phyloP scores from a whole-genome alignment of 257 asterid genomes.

The Solanum sparsipilum region DNA sequence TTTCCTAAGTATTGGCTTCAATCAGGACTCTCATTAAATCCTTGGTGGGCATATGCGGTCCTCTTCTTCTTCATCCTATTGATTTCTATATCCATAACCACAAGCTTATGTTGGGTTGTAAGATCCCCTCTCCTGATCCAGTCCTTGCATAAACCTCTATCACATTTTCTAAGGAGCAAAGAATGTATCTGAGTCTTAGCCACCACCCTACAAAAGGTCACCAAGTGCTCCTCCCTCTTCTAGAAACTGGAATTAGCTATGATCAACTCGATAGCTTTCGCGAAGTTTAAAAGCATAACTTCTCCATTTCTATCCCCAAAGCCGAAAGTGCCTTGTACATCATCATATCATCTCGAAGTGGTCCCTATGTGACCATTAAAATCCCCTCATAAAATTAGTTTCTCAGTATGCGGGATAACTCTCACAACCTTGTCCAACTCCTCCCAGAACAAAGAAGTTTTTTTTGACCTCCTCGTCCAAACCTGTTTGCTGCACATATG shows the following conservation, averaged over 20 bases:
- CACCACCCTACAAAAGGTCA: neutral
- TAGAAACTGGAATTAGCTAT: neutral
- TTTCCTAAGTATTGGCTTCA: neutral
- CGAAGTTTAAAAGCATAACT: neutral
- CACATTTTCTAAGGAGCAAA: neutral
- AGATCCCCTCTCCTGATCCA: neutral
- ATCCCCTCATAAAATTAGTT: neutral
- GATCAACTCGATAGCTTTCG: neutral
- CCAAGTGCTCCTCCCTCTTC: neutral
- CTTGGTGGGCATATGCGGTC: neutral
- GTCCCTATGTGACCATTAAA: neutral
- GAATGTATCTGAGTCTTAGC: neutral
- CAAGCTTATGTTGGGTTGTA: neutral
- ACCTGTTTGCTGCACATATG: neutral
- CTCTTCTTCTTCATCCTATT: neutral
- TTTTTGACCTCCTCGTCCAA: neutral
- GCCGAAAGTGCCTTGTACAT: neutral
- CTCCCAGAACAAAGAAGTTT: neutral
- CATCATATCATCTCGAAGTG: neutral
- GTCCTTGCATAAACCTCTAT: neutral
- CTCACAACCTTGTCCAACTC: neutral
- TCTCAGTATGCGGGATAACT: neutral
- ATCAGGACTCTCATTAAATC: neutral
- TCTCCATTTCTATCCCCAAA: neutral
- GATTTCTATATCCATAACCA: neutral